Conservation (phyloP, 1,284 basidiomycete species). For the Tremellales sp. region DNA sequence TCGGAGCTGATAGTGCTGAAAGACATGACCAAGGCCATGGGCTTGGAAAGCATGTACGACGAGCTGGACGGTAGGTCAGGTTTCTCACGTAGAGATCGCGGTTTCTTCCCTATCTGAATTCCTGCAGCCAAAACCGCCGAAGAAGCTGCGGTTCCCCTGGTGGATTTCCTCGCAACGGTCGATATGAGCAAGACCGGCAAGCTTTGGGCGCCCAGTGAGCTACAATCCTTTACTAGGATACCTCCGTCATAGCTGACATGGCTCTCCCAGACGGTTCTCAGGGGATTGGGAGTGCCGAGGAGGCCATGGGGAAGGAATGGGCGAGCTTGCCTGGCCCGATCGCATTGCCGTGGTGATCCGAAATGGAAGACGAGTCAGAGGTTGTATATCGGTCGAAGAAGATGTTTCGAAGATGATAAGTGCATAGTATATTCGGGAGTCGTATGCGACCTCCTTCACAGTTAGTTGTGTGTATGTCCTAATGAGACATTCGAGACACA, state of each 20-base stretch:
- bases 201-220: constrained; percentile 54
- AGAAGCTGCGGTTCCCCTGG: constrained; percentile 49
- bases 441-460: too few relatives aligned
- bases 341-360: constrained; percentile 49
- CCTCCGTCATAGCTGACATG: not conserved
- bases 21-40: constrained; percentile 54
- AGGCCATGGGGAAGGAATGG: constrained; percentile 48
- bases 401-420: too few relatives aligned
- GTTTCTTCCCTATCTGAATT: not conserved
- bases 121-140: constrained; percentile 50
- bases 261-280: constrained; percentile 19
- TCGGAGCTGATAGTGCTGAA: not conserved
- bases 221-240: constrained; percentile 1
- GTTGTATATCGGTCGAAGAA: too few relatives aligned
- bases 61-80: constrained; percentile 49
- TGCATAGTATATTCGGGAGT: too few relatives aligned
- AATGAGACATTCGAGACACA: too few relatives aligned
- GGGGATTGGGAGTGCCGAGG: constrained; percentile 53
- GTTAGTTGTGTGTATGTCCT: too few relatives aligned
- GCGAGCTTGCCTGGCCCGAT: constrained; percentile 48
- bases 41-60: constrained; percentile 53
- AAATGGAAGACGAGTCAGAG: too few relatives aligned
- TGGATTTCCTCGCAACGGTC: constrained; percentile 49
- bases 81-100: not conserved
- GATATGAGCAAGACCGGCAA: constrained; percentile 49